These are phyloP conservation scores for Sporothrix mexicana DNA, from an alignment of 2,329 filamentous ascomycete genomes.

Conservation along the genomic window DNA sequence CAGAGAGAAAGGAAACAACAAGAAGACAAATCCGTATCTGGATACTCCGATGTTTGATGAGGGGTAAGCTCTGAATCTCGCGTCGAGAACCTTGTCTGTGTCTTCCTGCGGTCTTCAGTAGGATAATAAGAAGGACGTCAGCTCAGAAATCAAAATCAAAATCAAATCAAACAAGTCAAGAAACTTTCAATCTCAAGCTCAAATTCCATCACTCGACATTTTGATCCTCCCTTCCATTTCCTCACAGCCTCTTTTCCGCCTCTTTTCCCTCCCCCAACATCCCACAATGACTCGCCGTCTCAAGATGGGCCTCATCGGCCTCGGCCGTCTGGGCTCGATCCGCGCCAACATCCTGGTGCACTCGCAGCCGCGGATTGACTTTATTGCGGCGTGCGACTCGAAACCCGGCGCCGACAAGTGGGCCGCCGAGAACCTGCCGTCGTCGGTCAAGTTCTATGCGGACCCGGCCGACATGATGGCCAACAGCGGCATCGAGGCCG, in stretches of 20 bases:
- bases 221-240: not conserved
- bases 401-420: slow-evolving; percentile 39
- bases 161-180: too few relatives aligned
- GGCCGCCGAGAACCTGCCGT: slow-evolving; percentile 43
- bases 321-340: slow-evolving; percentile 43
- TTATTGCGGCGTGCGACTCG: slow-evolving; percentile 29
- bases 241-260: not conserved
- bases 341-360: slow-evolving; percentile 45
- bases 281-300: slow-evolving; percentile 31
- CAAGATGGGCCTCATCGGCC: slow-evolving; percentile 39
- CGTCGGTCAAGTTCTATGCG: slow-evolving; percentile 39
- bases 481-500: slow-evolving; percentile 42
- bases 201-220: not conserved
- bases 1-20: too few relatives aligned
- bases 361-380: slow-evolving; percentile 46
- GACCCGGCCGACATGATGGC: slow-evolving; percentile 42
- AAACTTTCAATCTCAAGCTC: not conserved
- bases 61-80: too few relatives aligned
- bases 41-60: too few relatives aligned
- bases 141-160: too few relatives aligned
- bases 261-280: not conserved
- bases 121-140: too few relatives aligned
- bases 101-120: too few relatives aligned
- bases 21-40: too few relatives aligned
- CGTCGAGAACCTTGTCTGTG: too few relatives aligned